A percentile compares a stretch with the other conserved stretches of the same genome.
phyloP scores from a whole-genome alignment of 2,329 filamentous ascomycete species.

The Epichloe glyceriae region DNA sequence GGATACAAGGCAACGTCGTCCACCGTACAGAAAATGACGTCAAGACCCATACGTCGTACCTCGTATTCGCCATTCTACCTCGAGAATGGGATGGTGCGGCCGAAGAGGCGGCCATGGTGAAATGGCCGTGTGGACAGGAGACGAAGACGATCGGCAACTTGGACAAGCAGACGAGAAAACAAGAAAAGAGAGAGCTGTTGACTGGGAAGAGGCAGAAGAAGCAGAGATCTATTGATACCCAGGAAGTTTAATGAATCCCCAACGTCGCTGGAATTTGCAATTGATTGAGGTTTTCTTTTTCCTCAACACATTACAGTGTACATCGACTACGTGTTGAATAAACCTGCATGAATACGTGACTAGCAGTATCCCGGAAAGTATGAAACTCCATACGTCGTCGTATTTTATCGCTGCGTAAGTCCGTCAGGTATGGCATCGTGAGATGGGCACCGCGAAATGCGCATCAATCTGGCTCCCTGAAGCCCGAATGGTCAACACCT shows the following conservation, averaged over 20 bases:
- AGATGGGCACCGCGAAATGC: constrained; percentile 13
- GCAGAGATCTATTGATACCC: constrained; percentile 11
- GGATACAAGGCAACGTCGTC: constrained; percentile 63
- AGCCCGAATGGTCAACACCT: constrained; percentile 18
- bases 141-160: constrained; percentile 38
- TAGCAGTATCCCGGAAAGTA: constrained; percentile 16
- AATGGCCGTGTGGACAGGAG: constrained; percentile 49
- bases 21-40: constrained; percentile 77
- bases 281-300: neutral
- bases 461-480: constrained; percentile 13
- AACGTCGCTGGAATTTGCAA: neutral
- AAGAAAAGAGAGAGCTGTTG: constrained; percentile 41
- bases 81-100: constrained; percentile 73
- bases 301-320: neutral
- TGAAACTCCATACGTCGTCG: constrained; percentile 14
- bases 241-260: neutral
- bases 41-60: constrained; percentile 94
- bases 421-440: constrained; percentile 18
- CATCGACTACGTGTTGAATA: constrained; percentile 6
- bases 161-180: constrained; percentile 40
- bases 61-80: constrained; percentile 87
- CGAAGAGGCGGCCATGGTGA: constrained; percentile 52
- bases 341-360: constrained; percentile 17
- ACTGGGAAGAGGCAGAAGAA: constrained; percentile 33
- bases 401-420: constrained; percentile 12